Evolutionary conservation across 2,329 filamentous ascomycete genomes (phyloP).

Genomic region (Colletotrichum zoysiae): DNA sequence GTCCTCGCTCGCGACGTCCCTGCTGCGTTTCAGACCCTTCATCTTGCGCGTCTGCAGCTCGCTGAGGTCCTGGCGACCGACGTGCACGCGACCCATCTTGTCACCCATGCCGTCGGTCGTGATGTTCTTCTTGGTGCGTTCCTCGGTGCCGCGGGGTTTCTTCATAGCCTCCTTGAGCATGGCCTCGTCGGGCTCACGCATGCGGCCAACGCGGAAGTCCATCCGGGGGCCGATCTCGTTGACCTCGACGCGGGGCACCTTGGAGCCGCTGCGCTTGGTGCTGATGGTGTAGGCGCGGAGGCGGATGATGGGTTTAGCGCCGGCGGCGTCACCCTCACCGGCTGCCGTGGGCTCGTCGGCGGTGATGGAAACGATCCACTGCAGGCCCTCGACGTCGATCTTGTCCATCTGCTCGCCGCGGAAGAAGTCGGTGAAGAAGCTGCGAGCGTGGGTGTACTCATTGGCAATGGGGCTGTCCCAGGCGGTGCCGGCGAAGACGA

Average conservation of each 20-base stretch:
- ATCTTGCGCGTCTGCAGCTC: conserved; percentile 97
- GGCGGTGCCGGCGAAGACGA: conserved; percentile 89
- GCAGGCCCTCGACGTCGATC: conserved; percentile 94
- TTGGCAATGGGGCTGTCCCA: conserved; percentile 86
- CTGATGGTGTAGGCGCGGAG: conserved; percentile 87
- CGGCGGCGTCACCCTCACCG: conserved; percentile 55
- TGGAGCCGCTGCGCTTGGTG: conserved; percentile 89
- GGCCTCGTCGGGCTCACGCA: conserved; percentile 80
- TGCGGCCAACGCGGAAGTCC: conserved; percentile 88
- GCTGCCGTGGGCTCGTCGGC: conserved; percentile 71
- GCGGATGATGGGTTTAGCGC: conserved; percentile 68
- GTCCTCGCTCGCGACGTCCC: conserved; percentile 69
- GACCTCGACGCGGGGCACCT: conserved; percentile 89
- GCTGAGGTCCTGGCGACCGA: conserved; percentile 89
- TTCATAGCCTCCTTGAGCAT: conserved; percentile 92
- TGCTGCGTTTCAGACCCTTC: conserved; percentile 94
- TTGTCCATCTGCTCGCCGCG: conserved; percentile 79
- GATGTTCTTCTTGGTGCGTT: conserved; percentile 96
- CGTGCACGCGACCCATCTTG: conserved; percentile 93
- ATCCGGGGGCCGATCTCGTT: conserved; percentile 96
- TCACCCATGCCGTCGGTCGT: conserved; percentile 92
- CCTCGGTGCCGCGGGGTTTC: conserved; percentile 81
- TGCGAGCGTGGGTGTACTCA: conserved; percentile 88
- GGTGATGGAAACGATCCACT: conserved; percentile 87
- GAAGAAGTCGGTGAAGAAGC: conserved; percentile 91